A percentile compares a stretch with the other conserved stretches of the same genome.
phyloP scores from a whole-genome alignment of 1,284 basidiomycete genomes.

The Anthracocystis setariae region DNA sequence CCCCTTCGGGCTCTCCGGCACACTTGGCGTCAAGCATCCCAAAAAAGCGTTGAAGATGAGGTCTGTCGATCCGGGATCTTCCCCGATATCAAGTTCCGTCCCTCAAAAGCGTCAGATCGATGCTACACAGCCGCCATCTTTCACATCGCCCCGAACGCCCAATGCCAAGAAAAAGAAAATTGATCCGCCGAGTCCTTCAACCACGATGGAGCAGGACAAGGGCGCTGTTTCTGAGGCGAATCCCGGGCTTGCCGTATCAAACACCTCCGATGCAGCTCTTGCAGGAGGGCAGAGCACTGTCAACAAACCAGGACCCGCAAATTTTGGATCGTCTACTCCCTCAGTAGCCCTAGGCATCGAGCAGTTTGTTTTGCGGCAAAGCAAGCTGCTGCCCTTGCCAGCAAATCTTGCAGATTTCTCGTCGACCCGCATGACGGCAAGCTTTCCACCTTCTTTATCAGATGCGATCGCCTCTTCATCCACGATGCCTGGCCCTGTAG shows the following conservation, averaged over 20 bases:
- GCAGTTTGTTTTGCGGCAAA: slow-evolving; percentile 20
- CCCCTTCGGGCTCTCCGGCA: slow-evolving; percentile 32
- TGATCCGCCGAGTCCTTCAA: not conserved
- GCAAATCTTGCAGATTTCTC: not conserved
- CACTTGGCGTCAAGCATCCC: slow-evolving; percentile 12
- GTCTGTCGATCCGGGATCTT: slow-evolving; percentile 1
- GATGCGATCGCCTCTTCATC: no score
- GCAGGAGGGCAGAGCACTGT: no score
- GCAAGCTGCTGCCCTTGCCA: slow-evolving; percentile 6
- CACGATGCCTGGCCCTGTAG: no score
- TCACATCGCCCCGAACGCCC: slow-evolving; percentile 7
- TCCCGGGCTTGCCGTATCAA: no score
- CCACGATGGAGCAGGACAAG: not conserved
- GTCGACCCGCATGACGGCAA: no score
- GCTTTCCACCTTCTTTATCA: no score
- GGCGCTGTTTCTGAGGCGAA: not conserved
- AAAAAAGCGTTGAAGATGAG: slow-evolving; percentile 9
- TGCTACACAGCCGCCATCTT: slow-evolving; percentile 9
- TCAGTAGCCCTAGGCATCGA: slow-evolving; percentile 29
- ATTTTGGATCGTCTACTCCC: not conserved
- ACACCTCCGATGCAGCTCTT: no score
- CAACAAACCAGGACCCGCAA: not conserved
- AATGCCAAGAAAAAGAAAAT: slow-evolving; percentile 19
- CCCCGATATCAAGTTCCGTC: slow-evolving; percentile 7
- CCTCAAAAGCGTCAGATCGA: slow-evolving; percentile 25